Conservation (phyloP, 306 rosid genomes). For the Rosa chinensis region DNA sequence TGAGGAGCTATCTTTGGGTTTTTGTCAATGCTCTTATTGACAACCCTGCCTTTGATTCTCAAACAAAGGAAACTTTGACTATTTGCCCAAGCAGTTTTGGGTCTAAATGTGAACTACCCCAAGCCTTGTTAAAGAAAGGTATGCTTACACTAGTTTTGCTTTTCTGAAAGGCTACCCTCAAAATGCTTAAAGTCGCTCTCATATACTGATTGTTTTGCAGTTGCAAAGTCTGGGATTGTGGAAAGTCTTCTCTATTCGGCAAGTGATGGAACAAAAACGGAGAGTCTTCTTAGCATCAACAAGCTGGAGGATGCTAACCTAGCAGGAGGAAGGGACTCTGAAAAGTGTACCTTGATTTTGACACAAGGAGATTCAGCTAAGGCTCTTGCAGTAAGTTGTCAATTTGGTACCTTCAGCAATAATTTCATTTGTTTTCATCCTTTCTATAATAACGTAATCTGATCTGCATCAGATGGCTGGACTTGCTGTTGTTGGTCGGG, state of each 20-base stretch:
- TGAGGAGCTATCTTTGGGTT: constrained; percentile 90
- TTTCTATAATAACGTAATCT: constrained; percentile 13
- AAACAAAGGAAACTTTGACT: constrained; percentile 89
- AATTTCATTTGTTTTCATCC: background rate
- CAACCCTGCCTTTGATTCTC: constrained; percentile 97
- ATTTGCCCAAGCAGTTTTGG: constrained; percentile 85
- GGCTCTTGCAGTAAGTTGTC: constrained; percentile 84
- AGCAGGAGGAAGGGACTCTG: constrained; percentile 91
- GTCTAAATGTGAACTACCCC: constrained; percentile 78
- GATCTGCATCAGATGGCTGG: constrained; percentile 72
- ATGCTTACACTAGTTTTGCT: background rate
- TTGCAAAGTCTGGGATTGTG: constrained; percentile 81
- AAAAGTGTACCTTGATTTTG: constrained; percentile 82
- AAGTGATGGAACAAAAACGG: constrained; percentile 90
- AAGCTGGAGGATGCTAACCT: constrained; percentile 93
- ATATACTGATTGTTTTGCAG: constrained; percentile 37
- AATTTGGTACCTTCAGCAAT: background rate
- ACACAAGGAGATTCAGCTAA: constrained; percentile 99
- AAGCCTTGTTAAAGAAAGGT: constrained; percentile 78
- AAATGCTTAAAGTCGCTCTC: background rate
- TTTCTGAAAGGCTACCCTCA: background rate
- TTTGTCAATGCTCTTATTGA: constrained; percentile 93
- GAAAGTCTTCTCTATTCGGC: constrained; percentile 94
- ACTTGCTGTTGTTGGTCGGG: constrained; percentile 87
- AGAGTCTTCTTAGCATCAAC: constrained; percentile 68